These are phyloP conservation scores for Kodamaea nitidulidarum DNA, from an alignment of 805 yeast species.

Conservation along the genomic window DNA sequence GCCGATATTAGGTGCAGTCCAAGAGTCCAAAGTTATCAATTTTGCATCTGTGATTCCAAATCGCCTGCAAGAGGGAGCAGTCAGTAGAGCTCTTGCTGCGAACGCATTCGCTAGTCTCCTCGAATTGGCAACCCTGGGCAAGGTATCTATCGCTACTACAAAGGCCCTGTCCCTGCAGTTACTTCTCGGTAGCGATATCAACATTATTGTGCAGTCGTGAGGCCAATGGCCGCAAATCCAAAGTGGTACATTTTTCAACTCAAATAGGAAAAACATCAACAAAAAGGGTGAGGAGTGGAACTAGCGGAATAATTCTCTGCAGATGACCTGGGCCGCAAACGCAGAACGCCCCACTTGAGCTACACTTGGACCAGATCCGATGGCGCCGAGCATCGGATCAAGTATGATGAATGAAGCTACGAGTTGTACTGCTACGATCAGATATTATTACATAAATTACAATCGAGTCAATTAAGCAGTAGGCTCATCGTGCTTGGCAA, in stretches of 20 bases:
- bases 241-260: not conserved
- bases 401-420: too few species aligned
- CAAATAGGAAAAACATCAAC: not conserved
- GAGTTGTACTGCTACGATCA: not conserved
- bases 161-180: not conserved
- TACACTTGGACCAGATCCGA: too few species aligned
- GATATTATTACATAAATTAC: constrained; percentile 1
- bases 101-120: constrained; percentile 26
- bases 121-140: constrained; percentile 21
- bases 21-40: not conserved
- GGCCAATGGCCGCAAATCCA: too few species aligned
- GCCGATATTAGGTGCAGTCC: too few species aligned
- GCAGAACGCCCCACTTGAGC: too few species aligned
- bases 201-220: not conserved
- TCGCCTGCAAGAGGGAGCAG: constrained; percentile 9
- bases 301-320: not conserved
- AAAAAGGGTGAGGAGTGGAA: not conserved
- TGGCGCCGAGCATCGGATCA: too few species aligned
- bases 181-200: not conserved
- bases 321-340: not conserved
- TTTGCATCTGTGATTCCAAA: constrained; percentile 19
- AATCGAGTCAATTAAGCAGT: not conserved
- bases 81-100: constrained; percentile 22
- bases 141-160: constrained; percentile 7
- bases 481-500: constrained; percentile 43